Evolutionary conservation across 805 yeast genomes (phyloP).

Genomic region (Jamesozyma jinghongensis): DNA sequence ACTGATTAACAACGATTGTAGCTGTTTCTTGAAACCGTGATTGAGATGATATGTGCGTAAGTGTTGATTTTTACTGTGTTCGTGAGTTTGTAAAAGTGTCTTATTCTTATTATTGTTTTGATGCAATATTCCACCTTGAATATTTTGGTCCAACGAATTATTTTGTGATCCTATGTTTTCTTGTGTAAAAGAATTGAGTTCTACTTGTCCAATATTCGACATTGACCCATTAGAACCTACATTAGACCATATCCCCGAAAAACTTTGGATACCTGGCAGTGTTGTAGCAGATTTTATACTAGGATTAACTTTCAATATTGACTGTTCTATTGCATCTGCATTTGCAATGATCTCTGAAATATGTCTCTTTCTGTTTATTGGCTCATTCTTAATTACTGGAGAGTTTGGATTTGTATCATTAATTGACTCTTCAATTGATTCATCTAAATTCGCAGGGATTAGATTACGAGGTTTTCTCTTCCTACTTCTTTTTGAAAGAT

Average conservation of each 20-base stretch:
- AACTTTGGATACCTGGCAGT: constrained; percentile 9
- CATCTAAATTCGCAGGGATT: too few species aligned
- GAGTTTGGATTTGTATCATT: background rate
- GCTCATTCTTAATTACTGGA: background rate
- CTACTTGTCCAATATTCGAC: too few species aligned
- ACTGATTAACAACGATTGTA: constrained; percentile 17
- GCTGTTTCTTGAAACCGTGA: constrained; percentile 17
- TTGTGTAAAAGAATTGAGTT: too few species aligned
- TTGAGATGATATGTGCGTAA: constrained; percentile 4
- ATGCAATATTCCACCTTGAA: too few species aligned
- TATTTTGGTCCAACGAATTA: too few species aligned
- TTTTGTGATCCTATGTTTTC: too few species aligned
- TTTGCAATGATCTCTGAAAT: background rate
- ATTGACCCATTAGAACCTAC: too few species aligned
- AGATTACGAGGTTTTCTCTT: constrained; percentile 17
- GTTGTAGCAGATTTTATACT: background rate
- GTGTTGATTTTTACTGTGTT: background rate
- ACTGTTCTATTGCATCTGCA: background rate
- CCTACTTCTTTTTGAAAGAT: constrained; percentile 50
- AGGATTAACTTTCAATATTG: background rate
- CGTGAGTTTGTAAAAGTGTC: too few species aligned
- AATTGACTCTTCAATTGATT: background rate
- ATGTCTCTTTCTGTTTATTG: background rate
- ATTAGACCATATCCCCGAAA: constrained; percentile 5
- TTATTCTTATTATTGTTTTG: too few species aligned